Conservation (phyloP, 768 basidiomycete species). For the Hygrocybe punicea region DNA sequence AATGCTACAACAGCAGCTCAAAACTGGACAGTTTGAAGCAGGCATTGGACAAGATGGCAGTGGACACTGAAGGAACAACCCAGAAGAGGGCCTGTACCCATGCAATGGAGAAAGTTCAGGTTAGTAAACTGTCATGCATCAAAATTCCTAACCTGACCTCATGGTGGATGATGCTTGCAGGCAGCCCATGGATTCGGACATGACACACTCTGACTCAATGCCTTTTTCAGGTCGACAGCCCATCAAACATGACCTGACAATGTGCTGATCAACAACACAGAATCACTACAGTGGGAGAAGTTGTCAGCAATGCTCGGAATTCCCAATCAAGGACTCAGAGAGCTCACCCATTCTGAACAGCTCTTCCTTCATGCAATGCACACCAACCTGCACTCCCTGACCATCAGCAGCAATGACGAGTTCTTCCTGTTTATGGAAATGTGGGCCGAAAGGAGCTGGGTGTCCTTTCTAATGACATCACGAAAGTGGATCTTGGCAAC, state of each 20-base stretch:
- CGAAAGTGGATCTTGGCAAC: constrained; percentile 12
- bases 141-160: no score
- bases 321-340: background rate
- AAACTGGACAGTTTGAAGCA: no score
- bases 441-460: constrained; percentile 14
- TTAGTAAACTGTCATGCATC: no score
- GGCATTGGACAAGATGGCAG: background rate
- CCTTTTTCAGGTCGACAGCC: no score
- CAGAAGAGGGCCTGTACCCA: background rate
- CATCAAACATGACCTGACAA: no score
- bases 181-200: no score
- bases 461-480: constrained; percentile 18
- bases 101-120: background rate
- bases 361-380: background rate
- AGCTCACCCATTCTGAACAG: constrained; percentile 5
- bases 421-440: constrained; percentile 23
- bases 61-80: background rate
- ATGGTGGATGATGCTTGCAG: no score
- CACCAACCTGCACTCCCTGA: constrained; percentile 5
- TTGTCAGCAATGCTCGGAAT: background rate
- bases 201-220: no score
- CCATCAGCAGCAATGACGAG: constrained; percentile 2
- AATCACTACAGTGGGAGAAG: background rate
- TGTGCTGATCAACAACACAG: no score
- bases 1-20: no score